Evolutionary conservation across 176 grass and related monocot genomes (phyloP), one percentile per base, ranked within the genome.

Genomic region (Carex kokanica): DNA sequence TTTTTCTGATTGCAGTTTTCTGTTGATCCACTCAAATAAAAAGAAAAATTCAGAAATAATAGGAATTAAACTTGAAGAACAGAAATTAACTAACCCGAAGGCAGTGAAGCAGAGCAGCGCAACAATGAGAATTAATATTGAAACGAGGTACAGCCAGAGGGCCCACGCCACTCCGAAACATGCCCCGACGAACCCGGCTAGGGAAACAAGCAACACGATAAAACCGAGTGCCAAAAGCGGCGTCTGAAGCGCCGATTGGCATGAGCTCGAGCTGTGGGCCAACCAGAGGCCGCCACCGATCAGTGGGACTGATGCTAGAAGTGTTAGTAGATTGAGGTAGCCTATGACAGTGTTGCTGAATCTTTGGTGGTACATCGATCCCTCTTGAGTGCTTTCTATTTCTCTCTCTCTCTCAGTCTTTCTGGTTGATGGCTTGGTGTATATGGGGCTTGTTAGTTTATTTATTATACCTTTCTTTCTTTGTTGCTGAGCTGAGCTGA

Each of bases 91-190:
- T 64, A 99, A 95, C 6, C 93, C 96, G 66, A 99, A 95, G n/a
- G 15, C 88, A 14, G 93, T 92, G 83, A 95, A 64, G 36, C 81
- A 77, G 9, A 99, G 96, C 7, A 99, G 88, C 45, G 82, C 31
- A 13, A 83, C 85, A 45, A 99, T 90, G 83, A 99, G 89, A 63
- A 93, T 18, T 5, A 95, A 78, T 78, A 99, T 84, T 74, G 87
- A 86, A 38, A 90, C 7, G 80, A 99, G 93, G 86, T 95, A 99
- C 36, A 99, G 88, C 89, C 96, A 92, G 25, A 98, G 87, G 2
- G 92, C 95, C 92, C 92, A 93, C 3, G 93, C 91, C 5, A 95
- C 91, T 24, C 91, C 87, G 89, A 93, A 99, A 91, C 96, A 99
- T 0, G 96, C 93, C 15, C 96, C 96, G n/a, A 99, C 89, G 23